Conservation (phyloP, 2,329 filamentous ascomycete species). For the Penicillium sp. region DNA sequence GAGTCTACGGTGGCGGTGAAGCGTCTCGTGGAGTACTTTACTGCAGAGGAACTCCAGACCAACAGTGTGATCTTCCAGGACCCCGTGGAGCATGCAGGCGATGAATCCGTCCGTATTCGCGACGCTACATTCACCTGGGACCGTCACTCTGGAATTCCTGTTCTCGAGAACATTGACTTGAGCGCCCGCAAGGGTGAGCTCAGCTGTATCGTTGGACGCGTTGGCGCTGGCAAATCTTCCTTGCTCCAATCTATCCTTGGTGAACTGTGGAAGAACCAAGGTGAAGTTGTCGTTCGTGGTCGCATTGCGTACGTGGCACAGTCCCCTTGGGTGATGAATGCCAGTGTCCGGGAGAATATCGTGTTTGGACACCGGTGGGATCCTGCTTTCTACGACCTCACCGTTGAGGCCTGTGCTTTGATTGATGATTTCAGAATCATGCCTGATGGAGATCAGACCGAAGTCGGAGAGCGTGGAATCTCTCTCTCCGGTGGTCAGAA, state of each 20-base stretch:
- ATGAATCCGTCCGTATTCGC: slow-evolving; percentile 80
- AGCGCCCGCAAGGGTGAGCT: slow-evolving; percentile 90
- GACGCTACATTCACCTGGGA: slow-evolving; percentile 96
- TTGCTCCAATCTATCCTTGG: slow-evolving; percentile 85
- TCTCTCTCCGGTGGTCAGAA: slow-evolving; percentile 96
- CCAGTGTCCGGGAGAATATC: slow-evolving; percentile 95
- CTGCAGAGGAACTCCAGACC: slow-evolving; percentile 83
- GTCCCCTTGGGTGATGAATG: slow-evolving; percentile 95
- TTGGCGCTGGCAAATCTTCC: slow-evolving; percentile 95
- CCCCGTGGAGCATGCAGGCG: slow-evolving; percentile 72
- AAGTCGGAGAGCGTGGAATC: slow-evolving; percentile 95
- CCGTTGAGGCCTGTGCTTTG: slow-evolving; percentile 86
- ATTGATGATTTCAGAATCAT: slow-evolving; percentile 87
- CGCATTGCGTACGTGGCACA: slow-evolving; percentile 90
- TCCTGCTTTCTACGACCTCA: slow-evolving; percentile 89
- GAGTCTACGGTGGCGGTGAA: slow-evolving; percentile 92
- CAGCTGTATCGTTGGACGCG: slow-evolving; percentile 87
- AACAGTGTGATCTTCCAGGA: slow-evolving; percentile 75
- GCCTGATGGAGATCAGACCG: slow-evolving; percentile 93
- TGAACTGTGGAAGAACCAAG: slow-evolving; percentile 86
- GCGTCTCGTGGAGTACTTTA: slow-evolving; percentile 81
- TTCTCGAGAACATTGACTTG: slow-evolving; percentile 82
- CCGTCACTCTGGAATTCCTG: slow-evolving; percentile 68
- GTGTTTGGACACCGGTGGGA: slow-evolving; percentile 95
- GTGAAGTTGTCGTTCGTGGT: slow-evolving; percentile 79